These are phyloP conservation scores for Rosa hybrid DNA, from an alignment of 331 rosid genomes.

Conservation along the genomic window DNA sequence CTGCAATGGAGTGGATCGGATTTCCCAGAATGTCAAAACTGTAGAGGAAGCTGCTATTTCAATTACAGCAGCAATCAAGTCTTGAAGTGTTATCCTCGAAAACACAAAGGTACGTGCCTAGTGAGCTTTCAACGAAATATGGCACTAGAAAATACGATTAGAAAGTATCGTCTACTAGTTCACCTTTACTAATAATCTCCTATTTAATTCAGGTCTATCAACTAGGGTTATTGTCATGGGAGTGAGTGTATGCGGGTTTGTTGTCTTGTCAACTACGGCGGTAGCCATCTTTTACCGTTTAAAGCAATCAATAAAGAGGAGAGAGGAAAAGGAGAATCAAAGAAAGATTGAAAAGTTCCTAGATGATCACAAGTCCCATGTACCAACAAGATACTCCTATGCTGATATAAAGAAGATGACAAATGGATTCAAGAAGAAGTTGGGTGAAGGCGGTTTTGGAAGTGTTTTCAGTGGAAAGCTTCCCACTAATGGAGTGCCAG, in stretches of 20 bases:
- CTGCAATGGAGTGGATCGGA: not conserved
- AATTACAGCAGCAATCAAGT: not conserved
- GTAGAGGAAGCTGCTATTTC: not conserved
- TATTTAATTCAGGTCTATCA: too few relatives aligned
- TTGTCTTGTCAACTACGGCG: not conserved
- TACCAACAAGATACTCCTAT: slow-evolving; percentile 9
- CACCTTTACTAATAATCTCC: too few relatives aligned
- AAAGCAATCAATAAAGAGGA: not conserved
- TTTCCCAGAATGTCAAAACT: not conserved
- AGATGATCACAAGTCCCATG: slow-evolving; percentile 4
- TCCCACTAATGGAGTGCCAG: not conserved
- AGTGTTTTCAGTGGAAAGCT: slow-evolving; percentile 15
- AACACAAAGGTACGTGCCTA: not conserved
- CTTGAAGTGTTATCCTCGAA: not conserved
- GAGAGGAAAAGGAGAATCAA: slow-evolving; percentile 12
- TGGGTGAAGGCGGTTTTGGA: slow-evolving; percentile 12
- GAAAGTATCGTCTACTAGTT: too few relatives aligned
- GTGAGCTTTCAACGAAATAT: not conserved
- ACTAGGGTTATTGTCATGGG: too few relatives aligned
- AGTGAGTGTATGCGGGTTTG: too few relatives aligned
- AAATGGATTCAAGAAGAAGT: slow-evolving; percentile 6
- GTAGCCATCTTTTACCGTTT: not conserved
- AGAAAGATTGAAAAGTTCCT: slow-evolving; percentile 19
- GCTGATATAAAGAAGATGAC: slow-evolving; percentile 21
- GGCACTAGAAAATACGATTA: too few relatives aligned